Base-by-base conservation (phyloP, 2,329 filamentous ascomycete species). In the Cordyceps javanica region DNA sequence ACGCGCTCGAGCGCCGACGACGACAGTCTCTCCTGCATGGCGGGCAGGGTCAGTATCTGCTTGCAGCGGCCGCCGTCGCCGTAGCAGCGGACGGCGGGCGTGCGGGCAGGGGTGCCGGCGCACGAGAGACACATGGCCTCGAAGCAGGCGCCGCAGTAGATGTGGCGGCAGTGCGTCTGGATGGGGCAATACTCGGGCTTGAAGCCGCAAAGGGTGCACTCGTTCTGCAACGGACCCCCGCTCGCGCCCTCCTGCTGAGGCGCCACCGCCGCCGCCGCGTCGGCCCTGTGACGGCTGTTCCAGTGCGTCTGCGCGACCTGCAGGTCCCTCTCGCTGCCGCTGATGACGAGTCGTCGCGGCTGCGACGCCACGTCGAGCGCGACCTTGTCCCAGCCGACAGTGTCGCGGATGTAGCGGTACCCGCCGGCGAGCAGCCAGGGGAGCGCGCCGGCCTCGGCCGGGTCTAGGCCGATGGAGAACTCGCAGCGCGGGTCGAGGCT, bases 41-140 rank as follows among this genome's bases (percentile, higher is more conserved):
- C 21, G 7, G 23, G 4, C 25, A 53, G 42, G 13, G 41, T 34
- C 6, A 58, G 49, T n/a, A 58, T 1, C 21, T 26, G 14, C 25
- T 26, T 36, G 32, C 56, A 58, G 13, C 16, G n/a, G 4, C 56
- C 56, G 19, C 42, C 51, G 25, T 53, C 49, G 41, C 56, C 56
- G 19, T 58, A 58, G 23, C 56, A 58, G 19, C 49, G 30, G 10
- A 58, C 39, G 41, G 48, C 56, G 1, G 48, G 56, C 14, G 23
- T 41, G 8, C 32, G 41, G n/a, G 23, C n/a, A 4, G 30, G 28
- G 1, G 34, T 53, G 11, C 28, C 32, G 13, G 56, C 48, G 23
- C 41, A 48, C 2, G 42, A 58, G n/a, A 58, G 42, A n/a, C 56
- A 58, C 56, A 58, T 54, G 56, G 39, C 49, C 16, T 58, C 49